Evolutionary conservation across 768 basidiomycete species (phyloP).

Genomic region (Naganishia vishniacii): DNA sequence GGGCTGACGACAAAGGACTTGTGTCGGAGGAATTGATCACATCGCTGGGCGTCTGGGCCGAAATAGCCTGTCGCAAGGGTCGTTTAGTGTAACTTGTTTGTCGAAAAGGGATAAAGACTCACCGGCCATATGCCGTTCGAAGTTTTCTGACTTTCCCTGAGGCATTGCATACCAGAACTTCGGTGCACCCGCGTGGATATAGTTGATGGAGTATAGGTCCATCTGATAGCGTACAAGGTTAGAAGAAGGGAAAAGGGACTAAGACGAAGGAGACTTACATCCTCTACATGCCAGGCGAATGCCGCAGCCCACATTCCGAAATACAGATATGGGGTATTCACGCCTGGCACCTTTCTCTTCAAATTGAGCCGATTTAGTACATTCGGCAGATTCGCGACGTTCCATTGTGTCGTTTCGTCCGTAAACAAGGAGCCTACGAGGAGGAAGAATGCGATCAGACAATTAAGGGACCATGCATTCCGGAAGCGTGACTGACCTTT

Average conservation of each 20-base stretch:
- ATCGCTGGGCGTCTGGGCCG: conserved; percentile 73
- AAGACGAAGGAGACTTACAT: conserved; percentile 48
- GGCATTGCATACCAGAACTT: conserved; percentile 94
- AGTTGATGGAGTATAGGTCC: conserved; percentile 98
- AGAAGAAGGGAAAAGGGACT: not conserved
- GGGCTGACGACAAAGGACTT: conserved; percentile 94
- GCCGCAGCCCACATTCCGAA: conserved; percentile 99
- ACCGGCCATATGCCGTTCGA: conserved; percentile 91
- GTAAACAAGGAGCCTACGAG: conserved; percentile 53
- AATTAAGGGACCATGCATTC: conserved; percentile 27
- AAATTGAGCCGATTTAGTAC: conserved; percentile 69
- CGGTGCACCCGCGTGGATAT: conserved; percentile 95
- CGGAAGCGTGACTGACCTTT: conserved; percentile 55
- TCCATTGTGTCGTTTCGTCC: conserved; percentile 76
- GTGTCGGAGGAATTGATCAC: conserved; percentile 90
- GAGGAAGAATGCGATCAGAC: conserved; percentile 31
- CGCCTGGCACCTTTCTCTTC: conserved; percentile 74
- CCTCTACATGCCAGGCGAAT: conserved; percentile 99
- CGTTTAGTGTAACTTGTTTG: not conserved
- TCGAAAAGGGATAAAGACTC: conserved; percentile 30
- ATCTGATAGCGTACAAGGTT: conserved; percentile 51
- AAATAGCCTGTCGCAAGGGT: conserved; percentile 64
- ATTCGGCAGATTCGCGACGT: conserved; percentile 86
- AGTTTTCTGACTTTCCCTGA: conserved; percentile 68
- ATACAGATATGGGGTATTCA: conserved; percentile 94